Evolutionary conservation across 2,329 filamentous ascomycete species (phyloP), one percentile per base, ranked within the genome.

Genomic region (Trichoderma harzianum): DNA sequence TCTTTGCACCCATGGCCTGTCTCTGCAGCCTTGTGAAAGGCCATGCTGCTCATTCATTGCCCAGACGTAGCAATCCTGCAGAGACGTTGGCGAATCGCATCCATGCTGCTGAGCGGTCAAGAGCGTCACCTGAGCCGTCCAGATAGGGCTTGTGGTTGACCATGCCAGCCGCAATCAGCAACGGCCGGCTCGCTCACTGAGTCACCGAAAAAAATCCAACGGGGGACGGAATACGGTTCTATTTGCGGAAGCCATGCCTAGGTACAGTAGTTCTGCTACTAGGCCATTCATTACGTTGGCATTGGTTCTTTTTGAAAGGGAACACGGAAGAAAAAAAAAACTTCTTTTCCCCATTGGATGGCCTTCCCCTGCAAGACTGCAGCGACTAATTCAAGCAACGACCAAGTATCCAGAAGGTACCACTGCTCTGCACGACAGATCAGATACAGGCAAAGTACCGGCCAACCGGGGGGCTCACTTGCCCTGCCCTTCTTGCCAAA

Each of bases 111-210:
- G 58, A 70, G 66, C 58, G 61, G 66, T 65, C 66, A 63, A 58
- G 60, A 30, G 71, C 66, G 67, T 72, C 71, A 72, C 71, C 65
- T 72, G 71, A 72, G 58, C 60, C 21, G 71, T 60, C 68, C 21
- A 61, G 47, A 65, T 51, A 60, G 28, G 26, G 53, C 61, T 63
- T 24, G 60, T n/a, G 61, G 32, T 61, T 32, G 34, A 51, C 61
- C 70, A 36, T 51, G 70, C 55, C 71, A 28, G 71, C 36, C 66
- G 36, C 21, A 58, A 43, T 61, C 60, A 39, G 58, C 43, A 60
- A 32, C 18, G 32, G 47, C 47, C 24, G 24, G 63, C 24, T 66
- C n/a, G 32, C 21, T 53, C 14, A 14, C 51, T 28, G 32, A 57
- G 64, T 39, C 64, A 67, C 47, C 64, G 64, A 67, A 57, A 16